Conservation (phyloP, 2,329 filamentous ascomycete species). For the Gremmenia infestans region DNA sequence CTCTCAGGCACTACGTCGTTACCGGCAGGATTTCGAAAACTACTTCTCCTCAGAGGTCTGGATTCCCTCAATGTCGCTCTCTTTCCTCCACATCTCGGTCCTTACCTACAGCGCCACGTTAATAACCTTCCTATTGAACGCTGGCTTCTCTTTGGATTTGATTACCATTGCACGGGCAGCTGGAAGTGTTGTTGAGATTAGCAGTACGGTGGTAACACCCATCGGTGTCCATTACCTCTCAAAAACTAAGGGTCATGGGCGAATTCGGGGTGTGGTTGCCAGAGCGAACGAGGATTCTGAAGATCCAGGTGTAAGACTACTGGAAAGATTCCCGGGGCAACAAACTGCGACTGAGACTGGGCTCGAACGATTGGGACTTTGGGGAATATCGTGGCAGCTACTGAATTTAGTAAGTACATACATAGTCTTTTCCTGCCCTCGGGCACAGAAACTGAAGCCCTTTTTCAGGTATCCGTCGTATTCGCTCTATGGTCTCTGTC, state of each 20-base stretch:
- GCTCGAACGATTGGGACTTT: slow-evolving; percentile 37
- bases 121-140: slow-evolving; percentile 48
- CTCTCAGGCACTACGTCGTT: slow-evolving; percentile 14
- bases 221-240: slow-evolving; percentile 38
- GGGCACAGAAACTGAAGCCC: not conserved
- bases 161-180: slow-evolving; percentile 44
- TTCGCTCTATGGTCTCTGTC: slow-evolving; percentile 32
- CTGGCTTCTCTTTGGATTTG: slow-evolving; percentile 42
- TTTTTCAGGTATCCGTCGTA: slow-evolving; percentile 32
- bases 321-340: slow-evolving; percentile 13
- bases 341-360: slow-evolving; percentile 27
- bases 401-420: slow-evolving; percentile 33
- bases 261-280: slow-evolving; percentile 14
- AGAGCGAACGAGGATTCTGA: slow-evolving; percentile 21
- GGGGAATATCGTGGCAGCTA: slow-evolving; percentile 39
- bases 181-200: slow-evolving; percentile 47
- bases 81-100: slow-evolving; percentile 50
- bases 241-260: slow-evolving; percentile 28
- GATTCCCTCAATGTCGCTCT: slow-evolving; percentile 44
- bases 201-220: slow-evolving; percentile 48
- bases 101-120: slow-evolving; percentile 51
- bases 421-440: not conserved
- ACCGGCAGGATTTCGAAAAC: slow-evolving; percentile 30
- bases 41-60: slow-evolving; percentile 37
- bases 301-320: slow-evolving; percentile 11